Evolutionary conservation across 2,329 filamentous ascomycete genomes (phyloP).

Genomic region (Phaeosphaeria sp.): DNA sequence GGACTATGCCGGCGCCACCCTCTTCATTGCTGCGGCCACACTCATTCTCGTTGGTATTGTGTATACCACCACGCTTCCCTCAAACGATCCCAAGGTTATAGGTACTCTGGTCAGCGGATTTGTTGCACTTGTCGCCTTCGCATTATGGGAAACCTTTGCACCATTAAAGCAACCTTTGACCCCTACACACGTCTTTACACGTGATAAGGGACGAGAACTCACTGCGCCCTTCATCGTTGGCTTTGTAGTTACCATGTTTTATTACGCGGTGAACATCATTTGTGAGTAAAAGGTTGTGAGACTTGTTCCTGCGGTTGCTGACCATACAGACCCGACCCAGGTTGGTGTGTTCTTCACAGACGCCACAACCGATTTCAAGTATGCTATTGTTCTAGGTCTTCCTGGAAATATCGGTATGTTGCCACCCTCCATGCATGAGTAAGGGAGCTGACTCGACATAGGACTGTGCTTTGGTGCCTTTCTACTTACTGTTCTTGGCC

Average conservation of each 20-base stretch:
- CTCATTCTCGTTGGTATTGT: constrained; percentile 43
- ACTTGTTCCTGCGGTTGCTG: neutral
- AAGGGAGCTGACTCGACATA: neutral
- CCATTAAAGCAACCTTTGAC: constrained; percentile 44
- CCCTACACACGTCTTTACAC: constrained; percentile 55
- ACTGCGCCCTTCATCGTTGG: constrained; percentile 55
- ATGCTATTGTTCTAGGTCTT: constrained; percentile 49
- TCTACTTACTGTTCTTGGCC: constrained; percentile 51
- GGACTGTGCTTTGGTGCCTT: constrained; percentile 50
- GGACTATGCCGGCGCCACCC: constrained; percentile 40
- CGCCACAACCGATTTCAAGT: constrained; percentile 42
- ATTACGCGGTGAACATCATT: constrained; percentile 56
- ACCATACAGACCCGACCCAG: constrained; percentile 48
- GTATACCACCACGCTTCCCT: constrained; percentile 36
- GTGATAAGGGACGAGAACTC: constrained; percentile 54
- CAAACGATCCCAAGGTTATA: constrained; percentile 36
- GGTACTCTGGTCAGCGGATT: constrained; percentile 42
- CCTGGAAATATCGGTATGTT: constrained; percentile 52
- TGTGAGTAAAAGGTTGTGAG: constrained; percentile 23
- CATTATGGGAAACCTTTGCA: constrained; percentile 40
- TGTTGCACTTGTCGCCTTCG: constrained; percentile 35
- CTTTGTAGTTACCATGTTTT: constrained; percentile 60
- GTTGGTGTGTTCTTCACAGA: constrained; percentile 54
- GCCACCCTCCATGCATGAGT: neutral
- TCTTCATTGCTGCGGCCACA: constrained; percentile 37